Conservation (phyloP, 2,329 filamentous ascomycete species). For the Mariannaea sp. region DNA sequence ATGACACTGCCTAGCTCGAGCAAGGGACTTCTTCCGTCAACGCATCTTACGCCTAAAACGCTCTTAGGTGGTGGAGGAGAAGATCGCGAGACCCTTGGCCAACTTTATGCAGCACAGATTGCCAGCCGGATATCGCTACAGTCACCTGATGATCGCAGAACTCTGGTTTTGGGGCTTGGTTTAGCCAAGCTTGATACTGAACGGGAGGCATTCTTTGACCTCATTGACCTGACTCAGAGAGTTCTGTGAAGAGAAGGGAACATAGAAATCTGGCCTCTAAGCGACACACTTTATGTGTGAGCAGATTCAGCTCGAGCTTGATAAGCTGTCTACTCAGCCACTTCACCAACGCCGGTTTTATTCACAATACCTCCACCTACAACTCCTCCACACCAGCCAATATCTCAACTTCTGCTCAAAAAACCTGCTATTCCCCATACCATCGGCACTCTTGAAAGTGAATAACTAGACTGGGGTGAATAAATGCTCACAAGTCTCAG, state of each 20-base stretch:
- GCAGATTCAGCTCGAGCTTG: neutral
- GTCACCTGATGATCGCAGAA: slow-evolving; percentile 66
- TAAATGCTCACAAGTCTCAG: too few relatives aligned
- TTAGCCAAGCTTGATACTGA: slow-evolving; percentile 55
- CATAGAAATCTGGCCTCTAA: neutral
- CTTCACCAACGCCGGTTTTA: neutral
- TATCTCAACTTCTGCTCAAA: too few relatives aligned
- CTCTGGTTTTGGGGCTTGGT: slow-evolving; percentile 66
- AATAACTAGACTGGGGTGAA: too few relatives aligned
- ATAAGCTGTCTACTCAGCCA: neutral
- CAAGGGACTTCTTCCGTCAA: slow-evolving; percentile 69
- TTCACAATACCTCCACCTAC: neutral
- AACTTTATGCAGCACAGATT: slow-evolving; percentile 88
- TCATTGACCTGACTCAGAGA: slow-evolving; percentile 66
- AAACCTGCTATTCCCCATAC: too few relatives aligned
- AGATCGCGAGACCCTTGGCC: slow-evolving; percentile 80
- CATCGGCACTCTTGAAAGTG: too few relatives aligned
- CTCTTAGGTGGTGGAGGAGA: slow-evolving; percentile 82
- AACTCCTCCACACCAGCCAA: too few relatives aligned
- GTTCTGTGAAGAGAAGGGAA: slow-evolving; percentile 48
- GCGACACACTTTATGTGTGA: neutral
- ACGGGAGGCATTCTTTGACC: slow-evolving; percentile 65
- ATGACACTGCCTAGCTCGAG: slow-evolving; percentile 57
- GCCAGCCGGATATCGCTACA: slow-evolving; percentile 77
- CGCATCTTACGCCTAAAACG: slow-evolving; percentile 83